Conservation (phyloP, 1,139 yeast species). For the Nakaseomyces sp. region DNA sequence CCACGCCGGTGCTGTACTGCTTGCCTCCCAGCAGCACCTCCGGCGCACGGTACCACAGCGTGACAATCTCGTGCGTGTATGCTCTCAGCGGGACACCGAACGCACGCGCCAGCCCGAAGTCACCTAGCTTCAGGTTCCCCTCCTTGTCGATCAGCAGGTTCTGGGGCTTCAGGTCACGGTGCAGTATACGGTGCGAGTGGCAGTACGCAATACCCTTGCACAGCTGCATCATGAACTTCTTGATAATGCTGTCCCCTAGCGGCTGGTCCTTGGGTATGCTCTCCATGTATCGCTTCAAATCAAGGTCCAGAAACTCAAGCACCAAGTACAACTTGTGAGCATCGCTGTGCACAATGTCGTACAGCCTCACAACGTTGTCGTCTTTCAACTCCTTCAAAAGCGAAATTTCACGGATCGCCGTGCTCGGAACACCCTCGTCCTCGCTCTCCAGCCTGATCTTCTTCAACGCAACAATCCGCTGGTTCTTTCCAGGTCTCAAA, state of each 20-base stretch:
- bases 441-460: slow-evolving; percentile 93
- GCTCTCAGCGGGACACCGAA: slow-evolving; percentile 96
- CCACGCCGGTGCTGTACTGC: slow-evolving; percentile 96
- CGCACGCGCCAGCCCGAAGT: slow-evolving; percentile 94
- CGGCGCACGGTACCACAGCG: slow-evolving; percentile 97
- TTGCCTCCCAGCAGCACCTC: slow-evolving; percentile 93
- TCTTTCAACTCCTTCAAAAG: slow-evolving; percentile 86
- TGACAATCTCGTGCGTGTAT: slow-evolving; percentile 94
- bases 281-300: slow-evolving; percentile 95
- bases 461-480: slow-evolving; percentile 87
- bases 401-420: slow-evolving; percentile 95
- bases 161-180: slow-evolving; percentile 94
- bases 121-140: slow-evolving; percentile 92
- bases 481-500: slow-evolving; percentile 57
- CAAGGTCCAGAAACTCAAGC: slow-evolving; percentile 87
- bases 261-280: slow-evolving; percentile 87
- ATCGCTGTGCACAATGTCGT: slow-evolving; percentile 95
- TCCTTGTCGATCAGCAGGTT: slow-evolving; percentile 88
- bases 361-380: slow-evolving; percentile 82
- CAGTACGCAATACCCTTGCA: slow-evolving; percentile 91
- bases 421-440: slow-evolving; percentile 97
- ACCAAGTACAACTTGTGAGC: slow-evolving; percentile 89
- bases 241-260: slow-evolving; percentile 81
- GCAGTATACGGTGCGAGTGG: slow-evolving; percentile 90
- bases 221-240: slow-evolving; percentile 86